Evolutionary conservation across 148 eudicot genomes (phyloP), one percentile per base, ranked within the genome.

Genomic region (Beta vulgaris): DNA sequence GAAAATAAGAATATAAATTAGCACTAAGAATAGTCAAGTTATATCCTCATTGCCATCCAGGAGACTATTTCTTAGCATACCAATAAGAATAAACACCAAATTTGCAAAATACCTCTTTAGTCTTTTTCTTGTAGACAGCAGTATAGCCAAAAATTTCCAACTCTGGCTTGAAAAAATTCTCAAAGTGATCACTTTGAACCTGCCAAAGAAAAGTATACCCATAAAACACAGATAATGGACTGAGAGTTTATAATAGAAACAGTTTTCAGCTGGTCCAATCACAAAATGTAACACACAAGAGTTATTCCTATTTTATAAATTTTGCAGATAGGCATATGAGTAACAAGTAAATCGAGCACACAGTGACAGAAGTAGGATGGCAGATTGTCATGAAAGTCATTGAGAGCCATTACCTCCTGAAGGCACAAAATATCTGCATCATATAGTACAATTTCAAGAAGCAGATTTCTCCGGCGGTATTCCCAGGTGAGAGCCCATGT

Each of bases 181-280:
- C 91, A 76, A 89, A 95, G 75, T 92, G 97, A 73, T 95, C 96
- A 82, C 83, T 90, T 84, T 95, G 98, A 77, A 95, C 98, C 98
- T 95, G 83, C 46, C 29, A 46, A 72, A 64, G 72, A 66, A 78
- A 84, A 32, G 31, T 26, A 32, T 26, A 25, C 42, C 25, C 57
- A 60, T 42, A 59, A 18, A 49, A 15, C 16, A 28, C 36, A 36
- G 69, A 48, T n/a, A 40, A 62, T 48, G 6, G 64, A 40, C 15
- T 55, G 18, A 26, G 14, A n/a, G 21, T 54, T 16, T n/a, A n/a
- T n/a, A n/a, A 62, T 32, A 42, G 35, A 5, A 35, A 62, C 19
- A 32, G 16, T 16, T 34, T 21, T 8, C 28, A 19, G 1, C n/a
- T 31, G 57, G 16, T 19, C 10, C 35, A 57, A 37, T 15, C 10